Conservation (phyloP, 2,329 filamentous ascomycete species). For the Penicillium sp. region DNA sequence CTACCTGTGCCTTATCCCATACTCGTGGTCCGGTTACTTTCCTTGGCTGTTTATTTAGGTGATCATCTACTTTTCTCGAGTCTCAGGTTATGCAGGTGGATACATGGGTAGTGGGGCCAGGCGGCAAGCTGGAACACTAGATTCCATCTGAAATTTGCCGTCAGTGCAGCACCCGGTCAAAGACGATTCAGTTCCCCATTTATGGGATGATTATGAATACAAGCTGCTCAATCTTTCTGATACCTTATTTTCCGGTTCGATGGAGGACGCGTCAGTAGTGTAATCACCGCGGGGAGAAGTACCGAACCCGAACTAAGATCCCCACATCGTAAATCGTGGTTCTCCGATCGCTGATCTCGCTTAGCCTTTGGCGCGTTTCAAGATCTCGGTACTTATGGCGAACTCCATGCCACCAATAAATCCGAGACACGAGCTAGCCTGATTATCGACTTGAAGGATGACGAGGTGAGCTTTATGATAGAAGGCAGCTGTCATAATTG, state of each 20-base stretch:
- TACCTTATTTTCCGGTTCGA: background rate
- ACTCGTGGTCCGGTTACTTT: too few species aligned
- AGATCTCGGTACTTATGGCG: background rate
- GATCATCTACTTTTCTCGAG: too few species aligned
- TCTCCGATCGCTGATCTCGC: background rate
- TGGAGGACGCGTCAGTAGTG: background rate
- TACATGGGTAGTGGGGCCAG: background rate
- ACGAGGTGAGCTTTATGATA: background rate
- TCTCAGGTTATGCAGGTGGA: too few species aligned
- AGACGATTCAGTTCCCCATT: background rate
- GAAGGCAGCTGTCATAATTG: too few species aligned
- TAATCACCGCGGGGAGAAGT: background rate
- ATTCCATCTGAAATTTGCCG: background rate
- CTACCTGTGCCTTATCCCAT: too few species aligned
- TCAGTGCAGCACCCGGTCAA: background rate
- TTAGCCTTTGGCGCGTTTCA: slow-evolving; percentile 1
- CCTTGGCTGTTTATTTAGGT: too few species aligned
- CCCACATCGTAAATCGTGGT: background rate
- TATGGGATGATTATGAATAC: background rate
- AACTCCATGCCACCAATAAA: background rate
- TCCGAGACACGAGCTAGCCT: background rate
- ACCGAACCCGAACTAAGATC: background rate
- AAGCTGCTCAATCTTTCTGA: background rate
- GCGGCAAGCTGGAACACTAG: background rate
- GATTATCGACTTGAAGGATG: background rate